Conservation (phyloP, 768 basidiomycete genomes). For the Pisolithus albus region DNA sequence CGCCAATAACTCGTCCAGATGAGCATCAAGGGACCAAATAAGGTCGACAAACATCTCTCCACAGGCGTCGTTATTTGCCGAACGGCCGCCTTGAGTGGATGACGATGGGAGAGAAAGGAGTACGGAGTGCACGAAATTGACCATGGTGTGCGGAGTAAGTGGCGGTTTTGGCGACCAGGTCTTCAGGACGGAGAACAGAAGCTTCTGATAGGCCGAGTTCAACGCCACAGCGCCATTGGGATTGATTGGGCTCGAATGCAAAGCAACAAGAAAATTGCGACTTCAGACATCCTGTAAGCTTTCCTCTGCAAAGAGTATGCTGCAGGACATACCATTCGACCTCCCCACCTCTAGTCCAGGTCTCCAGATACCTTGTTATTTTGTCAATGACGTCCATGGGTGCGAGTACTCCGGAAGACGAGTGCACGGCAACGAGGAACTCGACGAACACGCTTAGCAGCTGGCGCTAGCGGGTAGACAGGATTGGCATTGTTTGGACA, state of each 20-base stretch:
- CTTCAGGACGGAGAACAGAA: conserved; percentile 51
- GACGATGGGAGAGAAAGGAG: conserved; percentile 61
- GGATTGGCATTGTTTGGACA: conserved; percentile 16
- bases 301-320: conserved; percentile 11
- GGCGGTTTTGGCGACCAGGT: conserved; percentile 46
- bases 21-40: conserved; percentile 74
- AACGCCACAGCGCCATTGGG: conserved; percentile 48
- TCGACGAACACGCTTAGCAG: conserved; percentile 6
- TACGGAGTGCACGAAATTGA: conserved; percentile 60
- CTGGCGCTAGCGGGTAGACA: conserved; percentile 7
- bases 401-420: conserved; percentile 7
- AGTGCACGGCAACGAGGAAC: conserved; percentile 9
- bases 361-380: conserved; percentile 43
- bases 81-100: conserved; percentile 31
- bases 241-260: conserved; percentile 55
- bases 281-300: conserved; percentile 30
- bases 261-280: conserved; percentile 51
- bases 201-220: conserved; percentile 61
- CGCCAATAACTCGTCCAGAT: conserved; percentile 61
- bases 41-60: conserved; percentile 73
- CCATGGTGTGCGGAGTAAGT: conserved; percentile 45
- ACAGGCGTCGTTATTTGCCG: conserved; percentile 40
- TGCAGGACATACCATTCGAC: conserved; percentile 47
- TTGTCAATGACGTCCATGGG: conserved; percentile 56
- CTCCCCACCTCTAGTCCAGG: conserved; percentile 56